Base-by-base conservation (phyloP, 108 stramenopile genomes). In the Skeletonema grethae region DNA sequence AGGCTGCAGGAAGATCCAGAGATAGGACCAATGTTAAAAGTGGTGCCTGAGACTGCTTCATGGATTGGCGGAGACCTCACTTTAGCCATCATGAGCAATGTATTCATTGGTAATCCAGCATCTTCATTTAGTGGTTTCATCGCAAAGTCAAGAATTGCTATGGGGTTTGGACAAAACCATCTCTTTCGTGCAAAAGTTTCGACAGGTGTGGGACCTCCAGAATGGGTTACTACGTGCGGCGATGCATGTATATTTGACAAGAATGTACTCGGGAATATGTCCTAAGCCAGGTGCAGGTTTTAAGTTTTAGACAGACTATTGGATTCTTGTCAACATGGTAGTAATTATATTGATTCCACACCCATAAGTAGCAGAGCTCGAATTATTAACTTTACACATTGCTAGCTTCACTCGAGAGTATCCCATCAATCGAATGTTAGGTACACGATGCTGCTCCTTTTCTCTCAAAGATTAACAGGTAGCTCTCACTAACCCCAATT, bases 401-500 rank as follows among this genome's bases (percentile, higher is more conserved):
- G 36, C 10, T 1, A 36, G 7, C 35, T 31, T 31, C 31, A 0
- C 35, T 36, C 35, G 0, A 36, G 35, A n/a, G n/a, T 7, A 36
- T 36, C 35, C 35, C 35, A 36, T 36, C 35, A 8, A 36, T 36
- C 35, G 8, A 36, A 36, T 38, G 10, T 43, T 43, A 43, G 41
- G 41, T 11, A 43, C 41, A n/a, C 15, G 41, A 43, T 13, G 15
- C 41, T 43, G 59, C 65, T 11, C 72, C 77, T 69, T 92, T 92
- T 36, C 88, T 75, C 65, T 88, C 90, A 72, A 96, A 99, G 57
- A 99, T 90, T 25, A 97, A 69, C 22, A 99, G 63, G 73, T 95
- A 96, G 56, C 96, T 90, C 72, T 99, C 99, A 41, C 90, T 89
- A 8, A 98, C 72, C 7, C 96, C 97, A 67, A 99, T 97, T 55